Evolutionary conservation across 2,329 filamentous ascomycete genomes (phyloP), one percentile per base, ranked within the genome.

Genomic region (Clonostachys solani): DNA sequence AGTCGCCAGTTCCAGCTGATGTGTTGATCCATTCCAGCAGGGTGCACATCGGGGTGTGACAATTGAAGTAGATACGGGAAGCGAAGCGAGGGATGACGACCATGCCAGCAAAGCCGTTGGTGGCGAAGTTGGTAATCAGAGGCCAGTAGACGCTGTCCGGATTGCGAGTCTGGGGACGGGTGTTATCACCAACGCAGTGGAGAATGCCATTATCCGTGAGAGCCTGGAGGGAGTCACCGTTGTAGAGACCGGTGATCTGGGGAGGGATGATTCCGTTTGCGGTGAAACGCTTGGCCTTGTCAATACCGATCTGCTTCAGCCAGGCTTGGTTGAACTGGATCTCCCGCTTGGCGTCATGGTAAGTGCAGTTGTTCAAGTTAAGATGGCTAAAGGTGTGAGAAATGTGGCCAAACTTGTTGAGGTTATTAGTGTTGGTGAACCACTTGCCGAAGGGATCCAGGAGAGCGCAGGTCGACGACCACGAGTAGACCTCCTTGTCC

Each of bases 1-100:
- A 83, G 41, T 64, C 67, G 6, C 80, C 80, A n/a, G 61, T 65
- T 40, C 78, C 78, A 18, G 59, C 72, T 5, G 78, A 80, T 2
- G 80, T 84, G 46, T 77, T 68, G 44, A 79, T 80, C 81, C 81
- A 84, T 58, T 84, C 80, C 42, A 73, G 62, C 16, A 75, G 58
- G 0, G 80, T 83, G 58, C 81, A 84, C 18, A 62, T 66, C 3
- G 77, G 69, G 13, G 71, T 72, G 56, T 81, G 74, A 59, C 81
- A 84, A 64, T 84, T 83, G 69, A 80, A 84, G 66, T 83, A 84
- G 50, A 84, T 83, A 40, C 77, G 74, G 4, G 78, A 80, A 1
- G 80, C 75, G 74, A 75, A 84, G 42, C 81, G 77, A 6, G 78
- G 79, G 56, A 80, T 75, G 44, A 84, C 69, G 49, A 72, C 72